Evolutionary conservation across 2,329 filamentous ascomycete species (phyloP).

Genomic region (Colletotrichum magnum): DNA sequence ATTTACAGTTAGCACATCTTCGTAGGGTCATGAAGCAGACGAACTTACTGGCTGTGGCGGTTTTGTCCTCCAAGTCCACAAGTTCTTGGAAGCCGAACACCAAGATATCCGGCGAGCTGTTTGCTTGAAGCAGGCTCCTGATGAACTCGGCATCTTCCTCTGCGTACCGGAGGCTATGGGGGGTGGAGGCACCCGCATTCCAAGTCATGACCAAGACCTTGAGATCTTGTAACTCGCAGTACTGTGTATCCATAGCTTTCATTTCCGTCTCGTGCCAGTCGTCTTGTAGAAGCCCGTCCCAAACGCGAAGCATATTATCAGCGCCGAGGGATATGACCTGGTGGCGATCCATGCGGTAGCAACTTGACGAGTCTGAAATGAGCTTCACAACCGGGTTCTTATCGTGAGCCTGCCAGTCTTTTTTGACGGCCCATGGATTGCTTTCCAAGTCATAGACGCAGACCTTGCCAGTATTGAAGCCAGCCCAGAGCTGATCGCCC

Average conservation of each 20-base stretch:
- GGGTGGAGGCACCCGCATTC: slow-evolving; percentile 98
- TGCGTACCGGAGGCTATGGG: slow-evolving; percentile 80
- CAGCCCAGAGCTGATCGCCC: slow-evolving; percentile 89
- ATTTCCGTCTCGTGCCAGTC: slow-evolving; percentile 95
- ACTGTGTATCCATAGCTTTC: slow-evolving; percentile 85
- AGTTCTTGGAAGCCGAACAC: slow-evolving; percentile 98
- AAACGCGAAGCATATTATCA: slow-evolving; percentile 86
- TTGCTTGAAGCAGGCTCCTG: slow-evolving; percentile 81
- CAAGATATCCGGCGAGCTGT: slow-evolving; percentile 87
- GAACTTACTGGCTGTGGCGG: slow-evolving; percentile 86
- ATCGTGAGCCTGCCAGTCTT: slow-evolving; percentile 95
- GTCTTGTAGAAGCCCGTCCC: slow-evolving; percentile 94
- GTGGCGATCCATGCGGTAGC: slow-evolving; percentile 86
- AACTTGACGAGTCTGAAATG: slow-evolving; percentile 82
- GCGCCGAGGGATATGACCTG: slow-evolving; percentile 90
- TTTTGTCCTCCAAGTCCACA: slow-evolving; percentile 98
- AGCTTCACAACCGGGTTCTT: slow-evolving; percentile 82
- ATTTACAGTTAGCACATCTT: slow-evolving; percentile 47
- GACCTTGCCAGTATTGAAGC: slow-evolving; percentile 93
- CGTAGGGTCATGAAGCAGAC: background rate
- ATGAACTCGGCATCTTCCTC: slow-evolving; percentile 83
- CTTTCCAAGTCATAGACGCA: slow-evolving; percentile 90
- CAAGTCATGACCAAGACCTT: slow-evolving; percentile 89
- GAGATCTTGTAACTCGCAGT: slow-evolving; percentile 88
- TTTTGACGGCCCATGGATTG: slow-evolving; percentile 90